A percentile compares a stretch with the other conserved stretches of the same genome.
Evolutionary conservation across 371 early-diverging fungal genomes (phyloP).

Genomic region (Rhizopus arrhizus): DNA sequence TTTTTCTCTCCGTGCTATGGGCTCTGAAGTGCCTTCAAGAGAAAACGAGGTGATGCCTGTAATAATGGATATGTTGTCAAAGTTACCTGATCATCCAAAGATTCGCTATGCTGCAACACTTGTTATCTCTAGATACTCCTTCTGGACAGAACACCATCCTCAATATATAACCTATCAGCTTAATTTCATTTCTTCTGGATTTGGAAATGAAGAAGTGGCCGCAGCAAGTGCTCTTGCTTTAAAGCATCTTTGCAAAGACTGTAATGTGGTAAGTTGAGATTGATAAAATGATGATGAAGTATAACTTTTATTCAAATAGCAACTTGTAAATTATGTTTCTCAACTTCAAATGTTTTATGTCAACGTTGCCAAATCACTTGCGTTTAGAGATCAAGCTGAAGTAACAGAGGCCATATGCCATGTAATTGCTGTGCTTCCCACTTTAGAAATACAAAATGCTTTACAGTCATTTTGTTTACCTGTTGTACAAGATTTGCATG

Average conservation of each 20-base stretch:
- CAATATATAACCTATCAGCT: slow-evolving; percentile 89
- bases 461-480: slow-evolving; percentile 85
- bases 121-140: slow-evolving; percentile 93
- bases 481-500: slow-evolving; percentile 69
- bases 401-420: slow-evolving; percentile 90
- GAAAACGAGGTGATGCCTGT: slow-evolving; percentile 81
- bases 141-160: slow-evolving; percentile 90
- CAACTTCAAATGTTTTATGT: slow-evolving; percentile 82
- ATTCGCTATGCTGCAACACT: slow-evolving; percentile 92
- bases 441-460: slow-evolving; percentile 60
- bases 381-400: slow-evolving; percentile 74
- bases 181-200: slow-evolving; percentile 82
- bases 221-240: slow-evolving; percentile 89
- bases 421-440: slow-evolving; percentile 78
- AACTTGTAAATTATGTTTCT: slow-evolving; percentile 67
- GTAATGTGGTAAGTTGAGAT: slow-evolving; percentile 68
- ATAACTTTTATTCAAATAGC: slow-evolving; percentile 33
- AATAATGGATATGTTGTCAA: slow-evolving; percentile 86
- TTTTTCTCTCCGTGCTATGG: slow-evolving; percentile 92
- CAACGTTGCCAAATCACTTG: slow-evolving; percentile 62
- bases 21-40: slow-evolving; percentile 70
- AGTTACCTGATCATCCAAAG: slow-evolving; percentile 86
- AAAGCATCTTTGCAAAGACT: slow-evolving; percentile 87
- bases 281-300: neutral
- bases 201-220: slow-evolving; percentile 81